Conservation (phyloP, 306 rosid genomes). For the Begonia loranthoides region DNA sequence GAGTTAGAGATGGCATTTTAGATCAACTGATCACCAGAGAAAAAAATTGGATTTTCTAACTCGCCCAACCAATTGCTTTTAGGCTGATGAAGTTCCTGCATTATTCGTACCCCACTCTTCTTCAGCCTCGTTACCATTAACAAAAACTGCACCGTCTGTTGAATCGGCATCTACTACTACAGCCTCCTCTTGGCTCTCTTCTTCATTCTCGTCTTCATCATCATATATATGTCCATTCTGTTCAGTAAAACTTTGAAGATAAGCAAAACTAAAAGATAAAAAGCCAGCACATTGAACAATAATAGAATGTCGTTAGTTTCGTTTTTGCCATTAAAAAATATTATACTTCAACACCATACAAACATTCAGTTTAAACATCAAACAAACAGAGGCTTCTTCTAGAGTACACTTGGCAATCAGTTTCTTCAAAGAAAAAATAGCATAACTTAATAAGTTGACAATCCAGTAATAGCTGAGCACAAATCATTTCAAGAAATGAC, state of each 20-base stretch:
- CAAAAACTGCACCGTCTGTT: slow-evolving; percentile 24
- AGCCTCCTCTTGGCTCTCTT: neutral
- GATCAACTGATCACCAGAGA: slow-evolving; percentile 18
- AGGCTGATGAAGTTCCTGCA: slow-evolving; percentile 16
- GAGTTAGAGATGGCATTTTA: no score
- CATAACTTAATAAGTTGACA: no score
- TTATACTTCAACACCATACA: no score
- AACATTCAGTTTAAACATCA: no score
- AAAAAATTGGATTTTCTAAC: slow-evolving; percentile 18
- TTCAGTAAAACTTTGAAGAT: neutral
- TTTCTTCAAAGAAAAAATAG: no score
- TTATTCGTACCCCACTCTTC: slow-evolving; percentile 24
- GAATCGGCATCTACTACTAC: slow-evolving; percentile 31
- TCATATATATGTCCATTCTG: slow-evolving; percentile 14
- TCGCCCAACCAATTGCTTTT: slow-evolving; percentile 16
- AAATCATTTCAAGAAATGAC: no score
- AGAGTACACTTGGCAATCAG: no score
- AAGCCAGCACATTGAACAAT: no score
- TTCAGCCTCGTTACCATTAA: slow-evolving; percentile 26
- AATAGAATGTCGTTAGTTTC: no score
- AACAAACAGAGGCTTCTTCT: no score
- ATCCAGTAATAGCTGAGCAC: no score
- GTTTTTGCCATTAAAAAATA: no score
- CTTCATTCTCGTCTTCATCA: slow-evolving; percentile 13
- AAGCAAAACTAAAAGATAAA: neutral